A percentile compares a stretch with the other conserved stretches of the same genome.
These are phyloP conservation scores for Vigna unguiculata DNA, from an alignment of 306 rosid genomes.

Conservation along the genomic window DNA sequence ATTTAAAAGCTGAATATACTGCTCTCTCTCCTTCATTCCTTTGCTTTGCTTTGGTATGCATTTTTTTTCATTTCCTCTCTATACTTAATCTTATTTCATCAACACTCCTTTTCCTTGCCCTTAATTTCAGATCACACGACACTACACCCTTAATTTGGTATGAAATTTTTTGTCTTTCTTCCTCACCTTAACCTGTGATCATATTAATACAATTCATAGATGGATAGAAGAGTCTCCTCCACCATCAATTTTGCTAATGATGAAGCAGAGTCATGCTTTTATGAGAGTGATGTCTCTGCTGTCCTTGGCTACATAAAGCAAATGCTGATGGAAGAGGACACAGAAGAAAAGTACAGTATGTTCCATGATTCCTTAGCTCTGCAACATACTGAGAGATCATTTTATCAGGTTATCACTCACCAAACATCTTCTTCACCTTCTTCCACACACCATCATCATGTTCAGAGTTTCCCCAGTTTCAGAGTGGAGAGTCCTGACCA, in stretches of 20 bases:
- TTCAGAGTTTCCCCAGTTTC: conserved; percentile 1
- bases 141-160: too few relatives aligned
- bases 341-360: conserved; percentile 53
- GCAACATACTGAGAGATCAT: conserved; percentile 62
- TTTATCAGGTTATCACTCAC: conserved; percentile 54
- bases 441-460: not conserved
- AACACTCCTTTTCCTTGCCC: too few relatives aligned
- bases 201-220: not conserved
- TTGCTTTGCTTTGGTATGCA: too few relatives aligned
- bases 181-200: too few relatives aligned
- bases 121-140: too few relatives aligned
- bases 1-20: too few relatives aligned
- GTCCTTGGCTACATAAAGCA: conserved; percentile 60
- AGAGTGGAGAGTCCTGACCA: conserved; percentile 48
- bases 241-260: conserved; percentile 15
- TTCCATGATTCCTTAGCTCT: conserved; percentile 62
- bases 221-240: not conserved
- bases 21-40: too few relatives aligned
- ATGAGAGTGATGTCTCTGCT: conserved; percentile 51
- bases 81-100: too few relatives aligned
- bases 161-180: too few relatives aligned
- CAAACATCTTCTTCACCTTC: conserved; percentile 34
- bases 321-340: conserved; percentile 72
- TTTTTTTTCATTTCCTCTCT: too few relatives aligned
- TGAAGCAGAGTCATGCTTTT: conserved; percentile 28